Conservation (phyloP, 331 rosid species). For the Cucumis variabilis region DNA sequence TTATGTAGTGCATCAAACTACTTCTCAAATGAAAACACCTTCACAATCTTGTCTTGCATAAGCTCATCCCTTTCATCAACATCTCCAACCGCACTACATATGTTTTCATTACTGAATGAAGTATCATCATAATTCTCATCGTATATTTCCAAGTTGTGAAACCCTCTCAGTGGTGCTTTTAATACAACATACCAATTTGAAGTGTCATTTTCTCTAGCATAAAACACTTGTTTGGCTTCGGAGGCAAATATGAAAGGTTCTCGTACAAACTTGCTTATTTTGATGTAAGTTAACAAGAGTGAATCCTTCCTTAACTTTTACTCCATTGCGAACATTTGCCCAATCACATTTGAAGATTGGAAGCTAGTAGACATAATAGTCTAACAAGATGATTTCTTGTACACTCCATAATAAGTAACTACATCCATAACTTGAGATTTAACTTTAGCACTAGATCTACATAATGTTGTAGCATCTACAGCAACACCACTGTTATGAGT, state of each 20-base stretch:
- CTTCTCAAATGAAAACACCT: too few species aligned
- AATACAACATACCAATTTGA: neutral
- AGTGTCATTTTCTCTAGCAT: too few species aligned
- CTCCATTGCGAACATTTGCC: conserved; percentile 18
- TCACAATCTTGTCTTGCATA: neutral
- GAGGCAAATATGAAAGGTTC: too few species aligned
- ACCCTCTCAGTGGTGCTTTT: conserved; percentile 13
- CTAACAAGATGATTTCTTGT: too few species aligned
- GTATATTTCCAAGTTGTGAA: neutral
- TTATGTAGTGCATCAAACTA: too few species aligned
- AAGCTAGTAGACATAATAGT: too few species aligned
- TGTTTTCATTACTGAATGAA: neutral
- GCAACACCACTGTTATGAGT: neutral
- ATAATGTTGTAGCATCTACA: neutral
- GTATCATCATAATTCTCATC: neutral
- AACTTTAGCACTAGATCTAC: too few species aligned
- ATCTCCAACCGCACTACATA: neutral
- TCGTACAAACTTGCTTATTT: too few species aligned
- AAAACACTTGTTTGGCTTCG: too few species aligned
- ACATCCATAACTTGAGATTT: too few species aligned
- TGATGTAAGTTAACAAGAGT: too few species aligned
- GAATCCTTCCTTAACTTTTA: neutral
- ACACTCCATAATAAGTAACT: too few species aligned
- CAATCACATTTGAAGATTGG: conserved; percentile 24
- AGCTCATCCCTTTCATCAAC: neutral